phyloP scores from a whole-genome alignment of 371 early-diverging fungal species.

The Blakeslea trispora region DNA sequence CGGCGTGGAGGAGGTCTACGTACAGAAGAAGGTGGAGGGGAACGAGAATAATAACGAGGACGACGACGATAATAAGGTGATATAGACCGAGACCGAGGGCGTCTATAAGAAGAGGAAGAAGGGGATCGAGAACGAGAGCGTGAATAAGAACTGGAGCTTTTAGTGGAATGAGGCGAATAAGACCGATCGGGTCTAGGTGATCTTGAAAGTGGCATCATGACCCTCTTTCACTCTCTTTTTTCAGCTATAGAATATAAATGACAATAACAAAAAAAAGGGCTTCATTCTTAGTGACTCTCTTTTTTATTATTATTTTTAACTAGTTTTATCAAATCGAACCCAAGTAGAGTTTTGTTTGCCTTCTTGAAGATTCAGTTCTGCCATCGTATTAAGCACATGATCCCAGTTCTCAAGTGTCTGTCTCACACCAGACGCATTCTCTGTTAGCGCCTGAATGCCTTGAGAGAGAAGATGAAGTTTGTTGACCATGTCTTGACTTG shows the following conservation, averaged over 20 bases:
- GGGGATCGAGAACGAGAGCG: constrained; percentile 28
- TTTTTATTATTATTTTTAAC: neutral
- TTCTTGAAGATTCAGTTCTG: constrained; percentile 4
- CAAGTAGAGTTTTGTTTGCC: constrained; percentile 1
- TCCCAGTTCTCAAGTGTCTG: constrained; percentile 24
- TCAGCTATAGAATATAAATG: too few relatives aligned
- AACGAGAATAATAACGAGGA: constrained; percentile 23
- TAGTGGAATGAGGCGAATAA: constrained; percentile 21
- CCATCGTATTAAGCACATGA: constrained; percentile 15
- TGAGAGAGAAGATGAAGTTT: neutral
- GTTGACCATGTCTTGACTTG: neutral
- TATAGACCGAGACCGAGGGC: constrained; percentile 16
- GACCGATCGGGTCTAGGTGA: constrained; percentile 17
- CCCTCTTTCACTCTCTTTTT: too few relatives aligned
- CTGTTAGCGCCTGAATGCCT: neutral
- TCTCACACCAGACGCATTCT: constrained; percentile 1
- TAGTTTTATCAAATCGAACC: constrained; percentile 8
- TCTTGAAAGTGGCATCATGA: constrained; percentile 7
- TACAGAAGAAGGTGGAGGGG: constrained; percentile 26
- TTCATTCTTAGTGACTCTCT: too few relatives aligned
- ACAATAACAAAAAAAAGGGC: neutral
- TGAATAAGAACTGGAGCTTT: constrained; percentile 24
- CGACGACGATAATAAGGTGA: constrained; percentile 13
- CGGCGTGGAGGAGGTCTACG: constrained; percentile 18
- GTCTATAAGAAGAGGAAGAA: constrained; percentile 18